Evolutionary conservation across 441 rosid species (phyloP), one percentile per base, ranked within the genome.

Genomic region (Adansonia gregorii): DNA sequence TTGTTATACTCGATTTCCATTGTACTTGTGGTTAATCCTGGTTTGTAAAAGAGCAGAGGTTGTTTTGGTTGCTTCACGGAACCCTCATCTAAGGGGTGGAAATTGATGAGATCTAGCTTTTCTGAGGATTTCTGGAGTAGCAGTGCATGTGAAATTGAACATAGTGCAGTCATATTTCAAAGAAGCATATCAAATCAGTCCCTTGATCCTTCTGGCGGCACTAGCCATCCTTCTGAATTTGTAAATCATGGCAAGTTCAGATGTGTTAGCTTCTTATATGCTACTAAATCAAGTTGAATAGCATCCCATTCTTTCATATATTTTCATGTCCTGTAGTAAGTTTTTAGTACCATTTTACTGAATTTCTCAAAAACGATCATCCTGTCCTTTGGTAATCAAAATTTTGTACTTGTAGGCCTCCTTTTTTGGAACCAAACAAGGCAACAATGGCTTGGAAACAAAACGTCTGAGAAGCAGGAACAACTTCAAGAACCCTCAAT

Each of bases 1-100:
- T 55, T 59, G 35, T 22, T 65, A 61, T 27, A 12, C 43, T 27
- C 7, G 43, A 76, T 80, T 35, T 83, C 87, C 72, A 82, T 81
- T 86, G 66, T 74, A 24, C 78, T 77, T 76, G 22, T 71, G 81
- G 78, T 69, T 61, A 63, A 81, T 75, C 84, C 88, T 86, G 82
- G 82, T 88, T 88, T 89, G 86, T 72, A 88, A 88, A 95, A 91
- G 97, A 83, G 90, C 93, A 90, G 98, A 90, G 91, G 93, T 86
- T 92, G 97, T 89, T 88, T 91, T 85, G 91, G 93, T 80, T 84
- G 93, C 90, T 86, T 82, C 78, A 75, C 72, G 64, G 87, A 84
- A 74, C 86, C 39, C 39, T 31, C 88, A 12, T 82, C 93, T 67
- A 90, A 88, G 78, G 85, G 90, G 76, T 80, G 20, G 70, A 64